Base-by-base conservation (phyloP, 148 eudicot species). In the Camellia japonica region DNA sequence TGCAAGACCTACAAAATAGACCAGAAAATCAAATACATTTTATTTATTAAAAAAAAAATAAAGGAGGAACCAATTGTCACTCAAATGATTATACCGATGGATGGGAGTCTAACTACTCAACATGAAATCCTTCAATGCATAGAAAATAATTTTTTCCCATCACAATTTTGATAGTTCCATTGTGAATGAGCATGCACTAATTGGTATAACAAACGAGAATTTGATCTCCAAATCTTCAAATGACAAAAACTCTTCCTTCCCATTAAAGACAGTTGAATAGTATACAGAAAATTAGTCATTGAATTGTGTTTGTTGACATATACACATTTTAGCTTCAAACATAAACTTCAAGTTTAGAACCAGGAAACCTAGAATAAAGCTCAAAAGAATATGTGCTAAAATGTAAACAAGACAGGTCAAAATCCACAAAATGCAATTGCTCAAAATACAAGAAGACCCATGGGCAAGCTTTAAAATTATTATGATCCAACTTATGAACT, bases 1-100 rank as follows among this genome's bases (percentile, higher is more conserved):
- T 92, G 91, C 85, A 92, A 73, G 42, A 90, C 80, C 95, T 91
- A 67, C 41, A 83, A 81, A 56, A 72, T 15, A 49, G 6, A 71
- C 60, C 56, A 61, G 14, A 72, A 62, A 19, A 71, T 41, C 52
- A 72, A 5, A 61, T 16, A 0, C 72, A 16, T 56, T 54, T 11
- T 3, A 62, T 3, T 61, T n/a, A 46, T 43, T 19, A 13, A 78
- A 72, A 63, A 23, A 23, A 30, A 30, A 30, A 30, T 30, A 1
- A 30, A 30, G 38, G 38, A 30, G 46, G 38, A 7, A 60, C 7
- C 54, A 75, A 60, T 42, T 43, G 13, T 1, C 2, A 19, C 43
- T 73, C n/a, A 73, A 52, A 73, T 52, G 59, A 54, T 12, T 73
- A 4, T 63, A 76, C 19, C 19, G 16, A 1, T 30, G 5, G 51